Evolutionary conservation across 257 asterid species (phyloP).

Genomic region (Voacanga thouarsii): DNA sequence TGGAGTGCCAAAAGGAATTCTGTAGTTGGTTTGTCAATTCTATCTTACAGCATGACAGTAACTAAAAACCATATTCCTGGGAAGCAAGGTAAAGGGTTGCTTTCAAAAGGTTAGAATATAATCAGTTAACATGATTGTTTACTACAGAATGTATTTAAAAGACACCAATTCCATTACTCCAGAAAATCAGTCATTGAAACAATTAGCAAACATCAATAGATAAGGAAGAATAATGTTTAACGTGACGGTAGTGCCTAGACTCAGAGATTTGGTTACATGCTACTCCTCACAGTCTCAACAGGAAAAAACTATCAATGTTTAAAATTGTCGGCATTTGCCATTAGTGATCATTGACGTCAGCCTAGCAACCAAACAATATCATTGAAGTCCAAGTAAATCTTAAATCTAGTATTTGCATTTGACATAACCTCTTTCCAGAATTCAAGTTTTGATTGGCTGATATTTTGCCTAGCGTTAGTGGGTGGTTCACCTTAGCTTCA

Average conservation of each 20-base stretch:
- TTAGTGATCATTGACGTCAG: constrained; percentile 11
- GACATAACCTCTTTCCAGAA: constrained; percentile 4
- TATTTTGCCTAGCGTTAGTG: constrained; percentile 7
- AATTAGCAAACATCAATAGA: constrained; percentile 1
- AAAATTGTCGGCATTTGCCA: constrained; percentile 8
- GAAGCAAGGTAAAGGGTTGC: constrained; percentile 29
- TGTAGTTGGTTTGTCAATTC: constrained; percentile 34
- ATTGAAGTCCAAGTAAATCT: constrained; percentile 6
- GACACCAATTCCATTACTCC: constrained; percentile 4
- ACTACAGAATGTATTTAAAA: constrained; percentile 1
- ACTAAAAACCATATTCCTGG: constrained; percentile 25
- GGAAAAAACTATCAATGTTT: constrained; percentile 3
- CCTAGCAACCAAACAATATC: constrained; percentile 13
- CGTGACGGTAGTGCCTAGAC: background rate
- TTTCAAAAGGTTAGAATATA: constrained; percentile 26
- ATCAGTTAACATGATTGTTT: constrained; percentile 4
- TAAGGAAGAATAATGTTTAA: background rate
- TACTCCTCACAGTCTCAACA: background rate
- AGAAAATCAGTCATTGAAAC: background rate
- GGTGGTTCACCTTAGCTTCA: constrained; percentile 14
- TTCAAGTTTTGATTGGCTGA: constrained; percentile 7
- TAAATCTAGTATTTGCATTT: constrained; percentile 1
- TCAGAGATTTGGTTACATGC: background rate
- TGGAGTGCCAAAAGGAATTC: constrained; percentile 11
- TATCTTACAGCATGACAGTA: constrained; percentile 28